These are phyloP conservation scores for Pythium brassicae DNA, from an alignment of 352 stramenopile species.

Conservation along the genomic window DNA sequence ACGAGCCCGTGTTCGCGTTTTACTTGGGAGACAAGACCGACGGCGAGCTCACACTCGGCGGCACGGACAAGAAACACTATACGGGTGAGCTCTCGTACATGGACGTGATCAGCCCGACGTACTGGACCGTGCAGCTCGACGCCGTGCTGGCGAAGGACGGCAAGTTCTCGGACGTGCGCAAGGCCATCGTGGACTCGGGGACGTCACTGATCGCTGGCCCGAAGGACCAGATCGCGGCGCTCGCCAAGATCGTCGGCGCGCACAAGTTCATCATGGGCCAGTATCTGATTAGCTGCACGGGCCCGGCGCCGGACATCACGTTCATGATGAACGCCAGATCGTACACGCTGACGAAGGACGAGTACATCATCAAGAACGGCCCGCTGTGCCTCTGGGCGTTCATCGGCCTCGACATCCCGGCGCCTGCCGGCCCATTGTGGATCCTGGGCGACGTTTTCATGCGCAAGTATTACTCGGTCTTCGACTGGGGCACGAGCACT, in stretches of 20 bases:
- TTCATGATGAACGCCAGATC: slow-evolving; percentile 85
- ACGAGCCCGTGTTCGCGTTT: slow-evolving; percentile 85
- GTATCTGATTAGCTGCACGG: slow-evolving; percentile 91
- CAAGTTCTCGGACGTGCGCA: slow-evolving; percentile 11
- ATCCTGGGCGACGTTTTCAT: slow-evolving; percentile 91
- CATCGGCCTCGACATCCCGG: slow-evolving; percentile 10
- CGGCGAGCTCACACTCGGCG: slow-evolving; percentile 25
- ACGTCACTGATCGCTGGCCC: slow-evolving; percentile 18
- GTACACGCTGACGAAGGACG: slow-evolving; percentile 83
- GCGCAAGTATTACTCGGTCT: slow-evolving; percentile 91
- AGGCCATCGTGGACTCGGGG: slow-evolving; percentile 25
- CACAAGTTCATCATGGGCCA: slow-evolving; percentile 87
- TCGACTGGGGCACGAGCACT: slow-evolving; percentile 69
- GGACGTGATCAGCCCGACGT: slow-evolving; percentile 14
- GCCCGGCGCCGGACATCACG: slow-evolving; percentile 78
- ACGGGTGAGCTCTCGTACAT: slow-evolving; percentile 82
- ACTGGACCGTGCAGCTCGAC: slow-evolving; percentile 33
- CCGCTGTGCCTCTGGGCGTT: slow-evolving; percentile 16
- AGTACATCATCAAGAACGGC: slow-evolving; percentile 86
- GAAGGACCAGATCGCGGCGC: slow-evolving; percentile 12
- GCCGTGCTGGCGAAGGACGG: slow-evolving; percentile 26
- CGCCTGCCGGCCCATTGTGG: slow-evolving; percentile 1
- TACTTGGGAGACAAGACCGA: slow-evolving; percentile 71
- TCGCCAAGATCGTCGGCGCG: slow-evolving; percentile 37
- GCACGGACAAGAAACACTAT: slow-evolving; percentile 71